phyloP scores from a whole-genome alignment of 2,329 filamentous ascomycete genomes.

The Aureobasidium sp. region DNA sequence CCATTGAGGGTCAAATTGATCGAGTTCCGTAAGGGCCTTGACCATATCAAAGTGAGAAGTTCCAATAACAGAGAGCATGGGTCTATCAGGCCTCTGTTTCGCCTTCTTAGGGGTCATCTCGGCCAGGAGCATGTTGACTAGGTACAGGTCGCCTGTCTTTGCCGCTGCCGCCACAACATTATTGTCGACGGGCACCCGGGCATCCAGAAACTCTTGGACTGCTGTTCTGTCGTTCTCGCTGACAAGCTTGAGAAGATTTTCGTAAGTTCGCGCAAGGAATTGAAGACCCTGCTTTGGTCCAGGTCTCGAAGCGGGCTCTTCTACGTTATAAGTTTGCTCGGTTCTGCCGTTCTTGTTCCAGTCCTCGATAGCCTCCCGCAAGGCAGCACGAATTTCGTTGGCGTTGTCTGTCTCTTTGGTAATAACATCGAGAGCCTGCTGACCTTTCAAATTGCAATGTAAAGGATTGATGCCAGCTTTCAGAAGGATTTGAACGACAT shows the following conservation, averaged over 20 bases:
- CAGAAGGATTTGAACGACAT: conserved; percentile 77
- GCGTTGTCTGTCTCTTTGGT: conserved; percentile 73
- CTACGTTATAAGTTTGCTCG: conserved; percentile 46
- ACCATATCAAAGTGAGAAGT: conserved; percentile 81
- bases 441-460: conserved; percentile 52
- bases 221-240: conserved; percentile 43
- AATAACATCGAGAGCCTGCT: conserved; percentile 83
- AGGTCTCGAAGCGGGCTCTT: conserved; percentile 32
- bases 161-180: conserved; percentile 87
- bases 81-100: conserved; percentile 70
- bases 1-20: conserved; percentile 73
- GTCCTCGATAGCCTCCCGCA: conserved; percentile 39
- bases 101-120: conserved; percentile 52
- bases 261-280: conserved; percentile 44
- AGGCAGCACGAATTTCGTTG: conserved; percentile 54
- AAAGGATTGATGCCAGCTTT: conserved; percentile 86
- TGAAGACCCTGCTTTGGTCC: conserved; percentile 36
- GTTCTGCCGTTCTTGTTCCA: conserved; percentile 32
- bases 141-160: conserved; percentile 81
- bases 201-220: conserved; percentile 42
- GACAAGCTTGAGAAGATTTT: conserved; percentile 43
- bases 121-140: conserved; percentile 63
- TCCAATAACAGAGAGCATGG: conserved; percentile 90
- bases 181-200: conserved; percentile 52
- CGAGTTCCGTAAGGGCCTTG: conserved; percentile 38